Percentiles rank a stretch among this genome's conserved stretches.
These are phyloP conservation scores for Solanum infundibuliforme DNA, from an alignment of 257 asterid genomes.

Conservation along the genomic window DNA sequence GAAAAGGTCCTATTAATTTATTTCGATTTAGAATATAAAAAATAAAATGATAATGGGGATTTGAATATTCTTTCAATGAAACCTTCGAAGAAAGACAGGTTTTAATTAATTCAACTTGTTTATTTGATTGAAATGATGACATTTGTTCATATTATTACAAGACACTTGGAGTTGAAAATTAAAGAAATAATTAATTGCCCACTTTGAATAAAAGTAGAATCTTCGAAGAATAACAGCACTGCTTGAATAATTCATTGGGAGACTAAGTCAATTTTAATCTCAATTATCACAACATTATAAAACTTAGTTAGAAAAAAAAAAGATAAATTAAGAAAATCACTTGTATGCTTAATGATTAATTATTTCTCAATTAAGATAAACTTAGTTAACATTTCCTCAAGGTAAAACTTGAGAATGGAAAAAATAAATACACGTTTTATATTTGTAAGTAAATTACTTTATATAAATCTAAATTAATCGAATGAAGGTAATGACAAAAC, in stretches of 20 bases:
- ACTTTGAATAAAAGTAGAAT: background rate
- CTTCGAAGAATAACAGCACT: background rate
- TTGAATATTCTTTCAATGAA: background rate
- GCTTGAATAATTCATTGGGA: background rate
- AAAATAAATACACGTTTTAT: background rate
- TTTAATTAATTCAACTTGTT: background rate
- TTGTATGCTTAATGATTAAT: background rate
- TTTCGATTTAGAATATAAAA: background rate
- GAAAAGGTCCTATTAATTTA: fast-evolving
- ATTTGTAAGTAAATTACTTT: background rate
- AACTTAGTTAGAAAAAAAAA: background rate
- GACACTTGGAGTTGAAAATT: background rate
- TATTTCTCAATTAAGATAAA: background rate
- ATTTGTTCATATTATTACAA: background rate
- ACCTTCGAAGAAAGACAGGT: background rate
- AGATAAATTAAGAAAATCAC: background rate
- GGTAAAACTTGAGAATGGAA: background rate
- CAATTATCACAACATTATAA: background rate
- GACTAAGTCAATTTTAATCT: background rate
- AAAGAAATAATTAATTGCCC: background rate
- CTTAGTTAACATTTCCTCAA: background rate
- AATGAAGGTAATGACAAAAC: background rate
- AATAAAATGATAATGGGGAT: background rate
- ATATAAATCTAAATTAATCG: background rate
- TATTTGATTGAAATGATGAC: background rate